A percentile compares a stretch with the other conserved stretches of the same genome.
These are phyloP conservation scores for Microascus cirrosus DNA, from an alignment of 2,329 filamentous ascomycete species.

Conservation along the genomic window DNA sequence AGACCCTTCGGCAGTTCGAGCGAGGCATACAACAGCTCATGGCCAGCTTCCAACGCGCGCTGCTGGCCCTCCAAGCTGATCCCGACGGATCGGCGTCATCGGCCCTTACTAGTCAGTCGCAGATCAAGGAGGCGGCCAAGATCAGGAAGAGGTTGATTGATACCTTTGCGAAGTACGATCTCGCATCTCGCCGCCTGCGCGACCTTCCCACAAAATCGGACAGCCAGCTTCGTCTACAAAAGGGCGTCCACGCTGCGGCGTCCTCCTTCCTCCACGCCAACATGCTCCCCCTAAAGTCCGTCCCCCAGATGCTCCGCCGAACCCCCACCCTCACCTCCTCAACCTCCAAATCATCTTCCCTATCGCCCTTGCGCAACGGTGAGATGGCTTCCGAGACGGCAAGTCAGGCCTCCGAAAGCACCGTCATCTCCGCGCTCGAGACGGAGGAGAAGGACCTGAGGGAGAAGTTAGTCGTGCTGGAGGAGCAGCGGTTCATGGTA, in stretches of 20 bases:
- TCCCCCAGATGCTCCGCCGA: slow-evolving; percentile 51
- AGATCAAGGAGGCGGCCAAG: slow-evolving; percentile 78
- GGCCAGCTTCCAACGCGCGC: slow-evolving; percentile 71
- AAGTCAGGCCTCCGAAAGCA: slow-evolving; percentile 41
- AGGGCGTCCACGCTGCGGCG: slow-evolving; percentile 71
- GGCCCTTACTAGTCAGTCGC: slow-evolving; percentile 32
- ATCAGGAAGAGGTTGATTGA: slow-evolving; percentile 84
- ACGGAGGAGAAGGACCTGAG: slow-evolving; percentile 73
- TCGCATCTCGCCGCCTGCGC: slow-evolving; percentile 68
- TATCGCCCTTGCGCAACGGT: slow-evolving; percentile 33
- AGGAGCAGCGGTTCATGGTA: slow-evolving; percentile 87
- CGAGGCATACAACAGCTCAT: slow-evolving; percentile 72
- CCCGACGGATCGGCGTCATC: background rate
- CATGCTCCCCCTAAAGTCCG: slow-evolving; percentile 75
- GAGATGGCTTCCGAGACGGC: slow-evolving; percentile 36
- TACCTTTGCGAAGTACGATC: slow-evolving; percentile 78
- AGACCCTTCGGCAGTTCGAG: slow-evolving; percentile 77
- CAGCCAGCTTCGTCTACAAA: slow-evolving; percentile 66
- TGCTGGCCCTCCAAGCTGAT: slow-evolving; percentile 47
- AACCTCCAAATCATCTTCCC: slow-evolving; percentile 1
- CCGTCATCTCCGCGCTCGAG: slow-evolving; percentile 51
- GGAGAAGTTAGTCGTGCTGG: slow-evolving; percentile 71
- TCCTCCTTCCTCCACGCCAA: slow-evolving; percentile 78
- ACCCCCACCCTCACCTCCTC: background rate
- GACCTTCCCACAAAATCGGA: slow-evolving; percentile 64